Percentiles rank a stretch among this genome's conserved stretches.
Evolutionary conservation across 2,329 filamentous ascomycete genomes (phyloP).

Genomic region (Arthrobotrys megalospora): DNA sequence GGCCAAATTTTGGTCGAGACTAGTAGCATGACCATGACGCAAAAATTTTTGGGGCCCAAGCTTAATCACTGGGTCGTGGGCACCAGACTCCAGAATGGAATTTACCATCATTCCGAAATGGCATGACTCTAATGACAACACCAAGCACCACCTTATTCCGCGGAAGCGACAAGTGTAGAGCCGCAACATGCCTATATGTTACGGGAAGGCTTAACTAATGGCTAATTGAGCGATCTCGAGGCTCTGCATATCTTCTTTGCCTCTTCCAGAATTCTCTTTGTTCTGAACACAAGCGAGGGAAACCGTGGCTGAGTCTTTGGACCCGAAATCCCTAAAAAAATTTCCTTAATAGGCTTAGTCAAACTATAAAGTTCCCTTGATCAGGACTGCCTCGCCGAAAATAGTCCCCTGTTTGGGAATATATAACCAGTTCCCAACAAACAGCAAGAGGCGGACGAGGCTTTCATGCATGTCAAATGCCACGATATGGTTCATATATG

Average conservation of each 20-base stretch:
- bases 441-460: background rate
- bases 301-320: constrained; percentile 46
- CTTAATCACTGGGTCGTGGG: constrained; percentile 3
- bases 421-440: constrained; percentile 17
- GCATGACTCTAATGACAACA: constrained; percentile 27
- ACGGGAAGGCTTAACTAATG: background rate
- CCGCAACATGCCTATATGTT: background rate
- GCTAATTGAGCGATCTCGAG: background rate
- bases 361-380: background rate
- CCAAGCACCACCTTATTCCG: background rate
- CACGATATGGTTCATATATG: constrained; percentile 39
- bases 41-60: constrained; percentile 21
- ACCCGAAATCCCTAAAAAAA: constrained; percentile 46
- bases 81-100: constrained; percentile 17
- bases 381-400: constrained; percentile 33
- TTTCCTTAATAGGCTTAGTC: constrained; percentile 41
- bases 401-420: constrained; percentile 28
- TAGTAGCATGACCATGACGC: constrained; percentile 42
- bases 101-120: constrained; percentile 31
- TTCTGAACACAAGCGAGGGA: constrained; percentile 20
- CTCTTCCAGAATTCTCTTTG: constrained; percentile 28
- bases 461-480: constrained; percentile 15
- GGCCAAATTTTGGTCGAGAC: constrained; percentile 2
- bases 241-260: constrained; percentile 16
- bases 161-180: background rate